Evolutionary conservation across 208 protist genomes (phyloP).

Genomic region (Acanthamoeba healyi): DNA sequence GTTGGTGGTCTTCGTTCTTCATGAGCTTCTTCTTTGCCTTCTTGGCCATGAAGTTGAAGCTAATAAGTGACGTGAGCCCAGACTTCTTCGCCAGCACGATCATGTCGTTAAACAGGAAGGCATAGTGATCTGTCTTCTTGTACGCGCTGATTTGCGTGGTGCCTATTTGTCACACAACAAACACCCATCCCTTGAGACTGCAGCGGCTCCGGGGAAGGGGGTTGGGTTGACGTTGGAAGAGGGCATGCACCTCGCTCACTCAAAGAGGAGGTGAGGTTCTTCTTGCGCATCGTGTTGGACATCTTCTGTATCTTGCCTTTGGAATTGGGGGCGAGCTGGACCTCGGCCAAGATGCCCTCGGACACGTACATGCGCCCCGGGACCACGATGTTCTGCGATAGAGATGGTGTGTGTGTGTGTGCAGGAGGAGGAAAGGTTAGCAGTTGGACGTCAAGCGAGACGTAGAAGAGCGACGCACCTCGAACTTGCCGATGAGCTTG

Average conservation of each 20-base stretch:
- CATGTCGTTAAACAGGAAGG: slow-evolving; percentile 32
- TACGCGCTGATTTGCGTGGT: neutral
- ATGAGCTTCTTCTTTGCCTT: slow-evolving; percentile 23
- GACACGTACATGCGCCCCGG: slow-evolving; percentile 35
- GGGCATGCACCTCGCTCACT: neutral
- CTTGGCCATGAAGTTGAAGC: slow-evolving; percentile 34
- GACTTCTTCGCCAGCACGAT: slow-evolving; percentile 6
- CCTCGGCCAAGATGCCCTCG: slow-evolving; percentile 12
- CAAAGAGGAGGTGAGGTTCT: neutral
- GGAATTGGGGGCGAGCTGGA: neutral
- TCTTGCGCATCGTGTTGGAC: slow-evolving; percentile 2
- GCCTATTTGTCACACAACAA: neutral
- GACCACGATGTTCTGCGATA: neutral
- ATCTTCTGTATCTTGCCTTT: slow-evolving; percentile 16
- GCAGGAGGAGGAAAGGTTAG: neutral
- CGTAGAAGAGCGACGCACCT: neutral
- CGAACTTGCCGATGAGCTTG: slow-evolving; percentile 78
- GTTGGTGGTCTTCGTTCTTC: neutral
- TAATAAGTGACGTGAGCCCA: neutral
- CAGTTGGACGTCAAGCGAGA: neutral
- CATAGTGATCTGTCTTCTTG: slow-evolving; percentile 30
- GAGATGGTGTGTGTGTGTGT: neutral
- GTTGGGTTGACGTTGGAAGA: neutral
- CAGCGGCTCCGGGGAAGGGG: no score
- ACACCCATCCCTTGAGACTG: no score